phyloP scores from a whole-genome alignment of 192 early-diverging fungal genomes.

The Gaertneriomyces semiglobifer region DNA sequence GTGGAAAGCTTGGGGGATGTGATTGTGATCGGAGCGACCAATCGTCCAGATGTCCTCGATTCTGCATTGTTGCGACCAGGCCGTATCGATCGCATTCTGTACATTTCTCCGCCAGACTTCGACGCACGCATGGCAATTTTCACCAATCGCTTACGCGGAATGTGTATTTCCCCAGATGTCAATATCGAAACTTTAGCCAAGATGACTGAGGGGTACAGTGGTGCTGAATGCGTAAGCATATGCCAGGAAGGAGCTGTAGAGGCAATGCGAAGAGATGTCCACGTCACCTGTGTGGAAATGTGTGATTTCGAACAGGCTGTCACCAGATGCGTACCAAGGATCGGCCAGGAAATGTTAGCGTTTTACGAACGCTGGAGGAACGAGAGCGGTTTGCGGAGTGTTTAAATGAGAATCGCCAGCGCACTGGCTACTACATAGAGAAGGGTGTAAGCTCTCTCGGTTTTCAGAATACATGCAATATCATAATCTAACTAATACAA shows the following conservation, averaged over 20 bases:
- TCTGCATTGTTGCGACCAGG: slow-evolving; percentile 88
- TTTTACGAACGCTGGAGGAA: slow-evolving; percentile 79
- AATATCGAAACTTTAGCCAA: slow-evolving; percentile 61
- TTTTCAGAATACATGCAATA: too few species aligned
- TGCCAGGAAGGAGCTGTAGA: slow-evolving; percentile 91
- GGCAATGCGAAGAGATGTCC: slow-evolving; percentile 82
- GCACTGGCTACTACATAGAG: too few species aligned
- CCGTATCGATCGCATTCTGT: slow-evolving; percentile 90
- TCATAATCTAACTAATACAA: too few species aligned
- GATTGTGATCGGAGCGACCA: slow-evolving; percentile 95
- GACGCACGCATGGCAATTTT: slow-evolving; percentile 78
- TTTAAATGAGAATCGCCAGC: slow-evolving; percentile 8
- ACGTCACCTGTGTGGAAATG: slow-evolving; percentile 27
- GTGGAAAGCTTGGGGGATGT: slow-evolving; percentile 94
- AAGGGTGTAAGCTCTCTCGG: too few species aligned
- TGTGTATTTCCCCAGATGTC: slow-evolving; percentile 69
- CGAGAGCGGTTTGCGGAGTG: slow-evolving; percentile 38
- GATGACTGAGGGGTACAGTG: slow-evolving; percentile 84
- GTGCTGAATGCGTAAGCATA: slow-evolving; percentile 88
- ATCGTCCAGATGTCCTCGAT: slow-evolving; percentile 92
- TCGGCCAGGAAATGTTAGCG: slow-evolving; percentile 84
- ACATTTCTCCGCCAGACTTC: slow-evolving; percentile 86
- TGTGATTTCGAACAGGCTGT: slow-evolving; percentile 69
- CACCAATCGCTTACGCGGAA: slow-evolving; percentile 66
- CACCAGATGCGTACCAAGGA: slow-evolving; percentile 61